Conservation (phyloP, 1,139 yeast species). For the Debaryomyces psychrophilus region DNA sequence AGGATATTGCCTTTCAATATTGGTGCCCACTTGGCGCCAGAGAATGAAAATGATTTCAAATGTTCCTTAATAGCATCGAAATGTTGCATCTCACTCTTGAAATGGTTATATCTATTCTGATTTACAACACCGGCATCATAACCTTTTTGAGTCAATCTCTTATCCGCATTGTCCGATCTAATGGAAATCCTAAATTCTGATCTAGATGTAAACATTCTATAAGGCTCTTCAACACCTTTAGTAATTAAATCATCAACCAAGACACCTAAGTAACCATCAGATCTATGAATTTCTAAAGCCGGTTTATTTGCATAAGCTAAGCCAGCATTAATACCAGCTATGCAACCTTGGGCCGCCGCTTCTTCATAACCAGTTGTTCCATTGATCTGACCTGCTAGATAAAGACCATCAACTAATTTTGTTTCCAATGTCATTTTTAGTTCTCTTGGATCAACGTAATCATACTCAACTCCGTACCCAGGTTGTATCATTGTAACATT, state of each 20-base stretch:
- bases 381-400: slow-evolving; percentile 94
- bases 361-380: slow-evolving; percentile 99
- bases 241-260: slow-evolving; percentile 91
- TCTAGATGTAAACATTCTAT: slow-evolving; percentile 96
- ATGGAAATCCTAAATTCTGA: slow-evolving; percentile 90
- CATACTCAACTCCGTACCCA: slow-evolving; percentile 98
- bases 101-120: slow-evolving; percentile 59
- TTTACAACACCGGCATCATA: slow-evolving; percentile 67
- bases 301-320: slow-evolving; percentile 43
- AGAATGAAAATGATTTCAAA: slow-evolving; percentile 47
- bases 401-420: slow-evolving; percentile 75
- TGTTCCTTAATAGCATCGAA: slow-evolving; percentile 49
- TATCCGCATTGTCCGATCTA: slow-evolving; percentile 93
- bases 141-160: slow-evolving; percentile 75
- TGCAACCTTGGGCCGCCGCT: slow-evolving; percentile 94
- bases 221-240: slow-evolving; percentile 96
- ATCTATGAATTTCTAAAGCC: slow-evolving; percentile 62
- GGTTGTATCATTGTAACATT: slow-evolving; percentile 87
- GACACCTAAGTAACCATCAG: slow-evolving; percentile 91
- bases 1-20: slow-evolving; percentile 50
- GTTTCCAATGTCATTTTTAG: slow-evolving; percentile 79
- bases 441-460: slow-evolving; percentile 93
- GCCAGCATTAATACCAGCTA: slow-evolving; percentile 96
- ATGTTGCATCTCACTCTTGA: slow-evolving; percentile 44
- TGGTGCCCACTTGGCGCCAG: slow-evolving; percentile 69